phyloP scores from a whole-genome alignment of 202 grass and related monocot species.

The Saccharum hybrid region DNA sequence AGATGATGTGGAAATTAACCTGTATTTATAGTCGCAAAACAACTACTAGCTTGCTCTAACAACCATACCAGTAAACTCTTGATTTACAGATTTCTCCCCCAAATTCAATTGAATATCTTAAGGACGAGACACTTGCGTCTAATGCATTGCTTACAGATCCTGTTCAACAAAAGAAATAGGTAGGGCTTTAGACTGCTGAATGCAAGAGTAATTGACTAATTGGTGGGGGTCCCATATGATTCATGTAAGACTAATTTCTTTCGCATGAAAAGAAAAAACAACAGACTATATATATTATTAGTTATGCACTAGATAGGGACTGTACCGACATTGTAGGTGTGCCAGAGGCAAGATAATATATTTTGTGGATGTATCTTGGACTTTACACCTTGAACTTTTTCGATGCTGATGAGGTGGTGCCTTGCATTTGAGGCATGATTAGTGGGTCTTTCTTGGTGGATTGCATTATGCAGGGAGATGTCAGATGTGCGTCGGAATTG shows the following conservation, averaged over 20 bases:
- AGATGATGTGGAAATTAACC: neutral
- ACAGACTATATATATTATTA: slow-evolving; percentile 8
- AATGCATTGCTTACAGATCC: slow-evolving; percentile 2
- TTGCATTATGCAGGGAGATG: slow-evolving; percentile 29
- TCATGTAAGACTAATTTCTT: neutral
- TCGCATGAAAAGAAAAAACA: neutral
- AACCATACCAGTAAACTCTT: neutral
- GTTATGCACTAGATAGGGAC: slow-evolving; percentile 6
- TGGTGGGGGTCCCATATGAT: neutral
- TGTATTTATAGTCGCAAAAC: neutral
- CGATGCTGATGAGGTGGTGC: slow-evolving; percentile 36
- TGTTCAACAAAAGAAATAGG: neutral
- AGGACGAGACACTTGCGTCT: neutral
- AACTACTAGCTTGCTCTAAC: neutral
- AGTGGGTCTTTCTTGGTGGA: slow-evolving; percentile 38
- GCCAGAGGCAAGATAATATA: slow-evolving; percentile 45
- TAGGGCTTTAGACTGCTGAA: neutral
- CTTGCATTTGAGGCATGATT: slow-evolving; percentile 55
- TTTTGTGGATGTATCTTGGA: slow-evolving; percentile 50
- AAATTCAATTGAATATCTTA: neutral
- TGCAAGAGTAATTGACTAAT: neutral
- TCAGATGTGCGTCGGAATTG: slow-evolving; percentile 24
- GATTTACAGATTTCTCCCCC: neutral
- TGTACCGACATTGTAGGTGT: slow-evolving; percentile 7
- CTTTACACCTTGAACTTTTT: slow-evolving; percentile 50